Base-by-base conservation (phyloP, 2,329 filamentous ascomycete species). In the Aspergillus ochraceoroseus region DNA sequence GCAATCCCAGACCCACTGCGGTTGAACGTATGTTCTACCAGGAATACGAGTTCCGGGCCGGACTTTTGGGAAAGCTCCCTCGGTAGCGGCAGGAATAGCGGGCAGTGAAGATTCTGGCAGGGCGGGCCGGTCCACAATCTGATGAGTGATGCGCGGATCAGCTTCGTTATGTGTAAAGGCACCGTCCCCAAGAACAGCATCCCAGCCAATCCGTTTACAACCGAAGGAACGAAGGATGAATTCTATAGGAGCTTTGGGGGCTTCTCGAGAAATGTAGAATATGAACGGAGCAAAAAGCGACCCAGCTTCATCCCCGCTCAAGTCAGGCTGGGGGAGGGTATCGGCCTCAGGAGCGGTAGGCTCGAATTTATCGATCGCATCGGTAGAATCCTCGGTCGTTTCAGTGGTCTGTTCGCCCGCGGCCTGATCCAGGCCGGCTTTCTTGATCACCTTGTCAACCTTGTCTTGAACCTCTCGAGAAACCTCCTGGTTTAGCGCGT, bases 1-100 rank as follows among this genome's bases (percentile, higher is more conserved):
- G 57, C 86, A 90, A 61, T 98, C 92, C 92, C 92, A 98, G 3
- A 98, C 81, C 90, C 94, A 98, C 63, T 98, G 92, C 13, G 92
- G 92, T 70, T 98, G 92, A 41, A 98, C 71, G 55, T 98, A 98
- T 49, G 81, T 87, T 51, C 92, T 78, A 23, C 90, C 90, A n/a
- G 90, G 88, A 47, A 96, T 83, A 46, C 88, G 80, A 49, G 80
- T 80, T 57, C 86, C 84, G 19, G 73, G 69, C 57, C 68, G 70
- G 46, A 74, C 65, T 47, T 65, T 71, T 23, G 65, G 18, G 54
- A 70, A 30, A 32, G 55, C 70, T 13, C 64, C 70, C 20, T 73
- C 71, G 25, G 70, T 66, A 2, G 60, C 60, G 12, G 66, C 64
- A 14, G 67, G 65, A 32, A 65, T 46, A 34, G 63, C 57, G 11